These are phyloP conservation scores for Dictyostelium capitatum DNA, from an alignment of 78 protist genomes.

Conservation along the genomic window DNA sequence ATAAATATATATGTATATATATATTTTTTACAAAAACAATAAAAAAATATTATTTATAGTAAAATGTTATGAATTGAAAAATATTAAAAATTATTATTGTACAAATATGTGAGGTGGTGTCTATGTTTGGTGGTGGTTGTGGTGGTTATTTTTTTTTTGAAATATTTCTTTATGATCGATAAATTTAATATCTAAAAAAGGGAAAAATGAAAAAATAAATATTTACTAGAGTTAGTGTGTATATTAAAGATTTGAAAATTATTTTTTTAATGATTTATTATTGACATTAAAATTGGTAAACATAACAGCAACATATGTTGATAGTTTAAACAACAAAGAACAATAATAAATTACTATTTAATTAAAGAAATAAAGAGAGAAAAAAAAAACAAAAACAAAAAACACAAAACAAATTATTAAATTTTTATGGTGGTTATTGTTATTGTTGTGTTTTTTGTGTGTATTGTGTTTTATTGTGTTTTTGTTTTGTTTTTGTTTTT, in stretches of 20 bases:
- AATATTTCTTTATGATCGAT: background rate
- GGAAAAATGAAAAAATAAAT: background rate
- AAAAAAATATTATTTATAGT: background rate
- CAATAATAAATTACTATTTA: background rate
- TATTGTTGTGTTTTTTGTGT: background rate
- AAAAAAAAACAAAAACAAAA: background rate
- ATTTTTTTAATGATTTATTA: background rate
- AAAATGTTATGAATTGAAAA: background rate
- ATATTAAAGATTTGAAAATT: background rate
- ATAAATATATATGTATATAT: too few relatives aligned
- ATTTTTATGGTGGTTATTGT: background rate
- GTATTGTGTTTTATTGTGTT: too few relatives aligned
- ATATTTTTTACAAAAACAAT: background rate
- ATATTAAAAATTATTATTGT: background rate
- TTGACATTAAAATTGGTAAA: background rate
- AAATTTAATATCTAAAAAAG: constrained; percentile 6
- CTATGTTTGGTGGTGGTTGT: background rate
- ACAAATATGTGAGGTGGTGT: background rate
- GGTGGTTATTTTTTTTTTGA: background rate
- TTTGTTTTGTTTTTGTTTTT: too few relatives aligned
- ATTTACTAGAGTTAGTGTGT: background rate
- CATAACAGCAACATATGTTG: background rate
- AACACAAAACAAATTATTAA: background rate
- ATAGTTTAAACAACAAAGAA: background rate
- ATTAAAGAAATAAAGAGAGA: background rate